Percentiles rank a stretch among this genome's conserved stretches.
Evolutionary conservation across 768 basidiomycete species (phyloP).

Genomic region (Mycena haematopus): DNA sequence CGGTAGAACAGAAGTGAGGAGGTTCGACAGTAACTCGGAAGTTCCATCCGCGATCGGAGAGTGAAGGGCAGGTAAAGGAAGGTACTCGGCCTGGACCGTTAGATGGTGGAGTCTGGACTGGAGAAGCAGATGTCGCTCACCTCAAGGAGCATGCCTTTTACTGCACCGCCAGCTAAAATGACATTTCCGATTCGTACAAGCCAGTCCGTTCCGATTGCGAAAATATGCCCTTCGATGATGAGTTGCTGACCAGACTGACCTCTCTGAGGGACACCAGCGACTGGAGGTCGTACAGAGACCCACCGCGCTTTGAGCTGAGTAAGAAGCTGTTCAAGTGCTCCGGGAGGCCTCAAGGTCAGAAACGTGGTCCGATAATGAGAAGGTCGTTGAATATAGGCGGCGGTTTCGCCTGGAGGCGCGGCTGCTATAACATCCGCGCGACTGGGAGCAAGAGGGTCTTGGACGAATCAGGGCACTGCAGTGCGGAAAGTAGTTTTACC

Average conservation of each 20-base stretch:
- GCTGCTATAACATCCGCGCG: slow-evolving; percentile 63
- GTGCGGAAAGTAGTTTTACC: background rate
- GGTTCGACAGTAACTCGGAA: slow-evolving; percentile 75
- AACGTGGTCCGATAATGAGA: slow-evolving; percentile 82
- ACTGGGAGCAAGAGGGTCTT: slow-evolving; percentile 76
- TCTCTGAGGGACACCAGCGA: slow-evolving; percentile 45
- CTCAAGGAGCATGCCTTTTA: slow-evolving; percentile 88
- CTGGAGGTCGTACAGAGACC: slow-evolving; percentile 68
- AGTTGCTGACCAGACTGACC: slow-evolving; percentile 67
- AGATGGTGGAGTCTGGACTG: slow-evolving; percentile 6
- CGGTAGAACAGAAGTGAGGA: slow-evolving; percentile 77
- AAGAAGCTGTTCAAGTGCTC: slow-evolving; percentile 77
- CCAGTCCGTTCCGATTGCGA: slow-evolving; percentile 82
- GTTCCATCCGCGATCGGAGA: slow-evolving; percentile 70
- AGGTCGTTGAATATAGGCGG: slow-evolving; percentile 51
- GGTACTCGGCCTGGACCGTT: slow-evolving; percentile 72
- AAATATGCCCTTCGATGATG: slow-evolving; percentile 72
- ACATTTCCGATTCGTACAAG: slow-evolving; percentile 82
- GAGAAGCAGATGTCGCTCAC: slow-evolving; percentile 42
- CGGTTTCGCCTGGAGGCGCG: slow-evolving; percentile 50
- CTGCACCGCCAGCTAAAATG: slow-evolving; percentile 71
- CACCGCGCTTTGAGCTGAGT: slow-evolving; percentile 78
- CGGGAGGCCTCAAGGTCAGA: slow-evolving; percentile 75
- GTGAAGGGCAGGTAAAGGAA: slow-evolving; percentile 74
- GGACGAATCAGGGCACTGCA: background rate